These are phyloP conservation scores for Vigna unguiculata DNA, from an alignment of 306 rosid species.

Conservation along the genomic window DNA sequence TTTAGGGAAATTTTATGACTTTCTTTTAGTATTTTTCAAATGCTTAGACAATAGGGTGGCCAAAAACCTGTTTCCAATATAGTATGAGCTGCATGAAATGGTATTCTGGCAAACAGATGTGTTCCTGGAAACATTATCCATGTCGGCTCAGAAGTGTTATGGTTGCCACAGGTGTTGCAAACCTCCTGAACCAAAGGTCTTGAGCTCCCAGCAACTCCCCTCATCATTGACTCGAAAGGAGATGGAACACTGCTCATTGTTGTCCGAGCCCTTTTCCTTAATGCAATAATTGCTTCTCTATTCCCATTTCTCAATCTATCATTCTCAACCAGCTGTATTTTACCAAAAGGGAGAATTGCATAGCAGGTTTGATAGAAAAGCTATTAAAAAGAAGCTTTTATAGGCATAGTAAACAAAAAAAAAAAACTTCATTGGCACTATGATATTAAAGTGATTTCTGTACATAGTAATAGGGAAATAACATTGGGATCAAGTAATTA, in stretches of 20 bases:
- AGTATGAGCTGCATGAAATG: constrained; percentile 89
- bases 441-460: not conserved
- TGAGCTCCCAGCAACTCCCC: constrained; percentile 66
- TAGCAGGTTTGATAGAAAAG: constrained; percentile 25
- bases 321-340: constrained; percentile 74
- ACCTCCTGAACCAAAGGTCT: constrained; percentile 87
- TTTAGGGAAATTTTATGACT: not conserved
- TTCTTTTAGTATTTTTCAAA: not conserved
- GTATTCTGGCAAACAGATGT: constrained; percentile 78
- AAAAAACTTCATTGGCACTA: not conserved
- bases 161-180: constrained; percentile 82
- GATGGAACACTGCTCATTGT: constrained; percentile 83
- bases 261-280: constrained; percentile 84
- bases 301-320: constrained; percentile 88
- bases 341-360: constrained; percentile 22
- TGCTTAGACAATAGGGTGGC: not conserved
- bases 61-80: constrained; percentile 76
- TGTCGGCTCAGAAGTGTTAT: constrained; percentile 70
- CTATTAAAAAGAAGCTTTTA: constrained; percentile 13
- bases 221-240: constrained; percentile 87
- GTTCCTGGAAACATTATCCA: constrained; percentile 92
- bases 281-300: constrained; percentile 87
- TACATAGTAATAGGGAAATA: not conserved
- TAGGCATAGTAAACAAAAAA: constrained; percentile 5
- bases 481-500: constrained; percentile 3